phyloP scores from a whole-genome alignment of 345 rosid genomes.

The Populus euphratica region DNA sequence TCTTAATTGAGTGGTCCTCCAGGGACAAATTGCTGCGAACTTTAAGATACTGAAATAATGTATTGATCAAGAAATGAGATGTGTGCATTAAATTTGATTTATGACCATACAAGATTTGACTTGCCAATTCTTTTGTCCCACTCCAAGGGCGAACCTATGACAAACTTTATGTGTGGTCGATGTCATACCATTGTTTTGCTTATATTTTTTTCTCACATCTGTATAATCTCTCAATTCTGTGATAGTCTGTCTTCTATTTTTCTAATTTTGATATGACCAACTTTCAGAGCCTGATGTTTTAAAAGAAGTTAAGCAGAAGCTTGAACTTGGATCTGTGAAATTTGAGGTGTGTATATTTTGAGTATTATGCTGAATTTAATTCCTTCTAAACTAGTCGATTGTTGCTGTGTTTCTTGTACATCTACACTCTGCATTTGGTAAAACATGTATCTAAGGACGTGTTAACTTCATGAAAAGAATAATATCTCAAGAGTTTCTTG shows the following conservation, averaged over 20 bases:
- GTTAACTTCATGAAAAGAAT: neutral
- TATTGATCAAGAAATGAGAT: neutral
- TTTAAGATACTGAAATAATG: neutral
- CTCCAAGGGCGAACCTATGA: neutral
- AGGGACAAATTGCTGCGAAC: too few relatives aligned
- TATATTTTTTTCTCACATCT: neutral
- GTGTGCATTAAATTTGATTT: neutral
- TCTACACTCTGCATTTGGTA: neutral
- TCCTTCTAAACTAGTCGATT: neutral
- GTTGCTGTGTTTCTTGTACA: neutral
- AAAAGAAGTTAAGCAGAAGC: constrained; percentile 87
- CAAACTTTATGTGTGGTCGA: neutral
- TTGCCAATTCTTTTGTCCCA: neutral
- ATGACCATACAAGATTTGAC: neutral
- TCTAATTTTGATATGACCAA: constrained; percentile 14
- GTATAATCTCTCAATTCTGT: neutral
- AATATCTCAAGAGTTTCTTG: too few relatives aligned
- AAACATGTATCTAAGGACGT: neutral
- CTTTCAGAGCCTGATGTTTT: constrained; percentile 87
- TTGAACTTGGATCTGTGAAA: constrained; percentile 84
- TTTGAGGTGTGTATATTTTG: constrained; percentile 59
- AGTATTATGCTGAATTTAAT: neutral
- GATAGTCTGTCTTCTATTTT: neutral
- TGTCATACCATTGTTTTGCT: neutral
- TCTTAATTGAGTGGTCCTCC: too few relatives aligned